Evolutionary conservation across 345 rosid species (phyloP), one percentile per base, ranked within the genome.

Genomic region (Erodium maritimum): DNA sequence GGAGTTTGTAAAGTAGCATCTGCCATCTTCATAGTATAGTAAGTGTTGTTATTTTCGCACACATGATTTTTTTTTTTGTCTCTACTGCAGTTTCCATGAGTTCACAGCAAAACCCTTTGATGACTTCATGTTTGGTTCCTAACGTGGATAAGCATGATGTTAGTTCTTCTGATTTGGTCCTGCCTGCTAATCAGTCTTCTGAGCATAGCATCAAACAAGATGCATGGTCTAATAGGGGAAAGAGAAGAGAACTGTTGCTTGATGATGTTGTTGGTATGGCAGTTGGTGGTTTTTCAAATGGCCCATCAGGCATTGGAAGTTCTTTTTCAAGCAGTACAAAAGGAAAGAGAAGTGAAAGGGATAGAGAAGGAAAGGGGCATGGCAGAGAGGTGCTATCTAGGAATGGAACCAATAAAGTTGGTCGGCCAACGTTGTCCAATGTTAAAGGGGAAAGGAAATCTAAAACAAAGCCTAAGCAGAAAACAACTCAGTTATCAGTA

Each of bases 281-380:
- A 56, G 22, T 66, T 59, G 73, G 77, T 65, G 55, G 65, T 52
- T 65, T 68, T 24, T 11, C 82, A 34, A 63, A 57, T 75, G 60
- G 63, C 48, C 72, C 78, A 21, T 69, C 82, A 19, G 82, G 72
- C 60, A 65, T 73, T 33, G 95, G 86, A 64, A 71, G 71, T 70
- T 70, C 88, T 74, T 74, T 89, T 22, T 69, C 80, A 74, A 80
- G 83, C 84, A 85, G 81, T 71, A 74, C 85, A 21, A 93, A 90
- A 69, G 96, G 99, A 67, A 93, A 82, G 76, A 83, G 99, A 72
- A 93, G 97, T 64, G 97, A 93, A 69, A 83, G 99, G 73, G 97
- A 89, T 62, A 87, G 97, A 75, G 97, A 93, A 52, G 96, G 96
- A 55, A 93, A 84, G 70, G 95, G 82, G 68, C 95, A 82, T 37